Base-by-base conservation (phyloP, 306 rosid species). In the Sophora flavescens region DNA sequence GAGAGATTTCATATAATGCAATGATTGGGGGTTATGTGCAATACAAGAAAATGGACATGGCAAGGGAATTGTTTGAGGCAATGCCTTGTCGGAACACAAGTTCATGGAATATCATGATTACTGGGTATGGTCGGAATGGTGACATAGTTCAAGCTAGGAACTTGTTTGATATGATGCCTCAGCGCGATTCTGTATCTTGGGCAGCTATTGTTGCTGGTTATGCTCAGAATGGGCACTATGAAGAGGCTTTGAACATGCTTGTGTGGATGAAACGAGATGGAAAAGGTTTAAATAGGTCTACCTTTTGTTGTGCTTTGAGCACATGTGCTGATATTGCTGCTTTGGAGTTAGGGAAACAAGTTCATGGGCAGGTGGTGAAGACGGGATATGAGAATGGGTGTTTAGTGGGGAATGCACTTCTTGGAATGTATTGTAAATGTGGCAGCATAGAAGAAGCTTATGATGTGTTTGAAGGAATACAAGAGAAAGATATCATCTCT, bases 321-420 rank as follows among this genome's bases (percentile, higher is more conserved):
- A 70, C 96, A 5, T 88, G 96, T 79, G 97, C 96, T 47, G 96
- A 92, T 72, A 77, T 88, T 81, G 89, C 97, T 54, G 90, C 97
- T 15, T 74, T 92, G 78, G 97, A 92, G 78, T 84, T 90, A 26
- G 97, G 97, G 78, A 88, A 89, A 83, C 96, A 90, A 78, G 81
- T 92, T 77, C 96, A 92, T 68, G 96, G 88, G 28, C 87, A 82
- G 63, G 73, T 80, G 12, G 84, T 87, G 59, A 92, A 90, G 86
- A 84, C 87, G 9, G 97, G 97, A 62, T 90, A 63, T 45, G 90
- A 86, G 82, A 83, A 82, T 17, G 92, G 96, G 60, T 88, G 90
- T 62, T 85, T 84, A 2, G 96, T 88, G 52, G 97, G 96, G 59
- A 92, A 92, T 87, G 96, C 97, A 70, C 96, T 92, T 82, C 91